Base-by-base conservation (phyloP, 208 protist genomes). In the Leishmania guyanensis region DNA sequence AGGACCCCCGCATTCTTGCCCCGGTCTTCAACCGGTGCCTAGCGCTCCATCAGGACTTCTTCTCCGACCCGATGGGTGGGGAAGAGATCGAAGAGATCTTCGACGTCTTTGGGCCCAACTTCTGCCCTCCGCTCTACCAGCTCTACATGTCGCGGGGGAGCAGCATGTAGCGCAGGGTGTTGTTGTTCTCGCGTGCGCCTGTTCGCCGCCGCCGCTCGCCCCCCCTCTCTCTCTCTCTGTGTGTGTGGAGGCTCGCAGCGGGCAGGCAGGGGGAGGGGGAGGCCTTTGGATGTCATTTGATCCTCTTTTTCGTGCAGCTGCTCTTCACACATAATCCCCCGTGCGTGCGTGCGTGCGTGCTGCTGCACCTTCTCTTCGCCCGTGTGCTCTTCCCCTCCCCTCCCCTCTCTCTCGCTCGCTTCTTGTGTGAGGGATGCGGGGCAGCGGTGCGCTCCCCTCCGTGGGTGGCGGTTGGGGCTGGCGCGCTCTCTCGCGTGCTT, bases 31-130 rank as follows among this genome's bases (percentile, higher is more conserved):
- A 98, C 80, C 91, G 94, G 48, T 96, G 93, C 79, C 84, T 97
- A n/a, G 91, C 95, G 14, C 81, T 98, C 50, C 94, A 98, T 75
- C 83, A 92, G 36, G 95, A 98, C 79, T 98, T 98, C 87, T 98
- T 98, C 75, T 82, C 93, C 3, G 94, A 98, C 83, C 93, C 94
- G 58, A 96, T 93, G 29, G 95, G 95, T 36, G 95, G 92, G 39
- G 95, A 98, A 79, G 95, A 98, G 83, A 93, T 98, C 65, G 93
- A 98, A 70, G 95, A 98, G 83, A 94, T 98, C 29, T 98, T 98
- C 76, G 93, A 98, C 78, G 81, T 92, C 50, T 97, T 95, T 78
- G 95, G 95, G 4, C 88, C 93, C 17, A 94, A 91, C 77, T 83
- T 92, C 70, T 98, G 95, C 81, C 94, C 93, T 26, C 92, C 90